Percentiles rank a stretch among this genome's conserved stretches.
phyloP scores from a whole-genome alignment of 2,329 filamentous ascomycete genomes.

The Penicillium paneum region DNA sequence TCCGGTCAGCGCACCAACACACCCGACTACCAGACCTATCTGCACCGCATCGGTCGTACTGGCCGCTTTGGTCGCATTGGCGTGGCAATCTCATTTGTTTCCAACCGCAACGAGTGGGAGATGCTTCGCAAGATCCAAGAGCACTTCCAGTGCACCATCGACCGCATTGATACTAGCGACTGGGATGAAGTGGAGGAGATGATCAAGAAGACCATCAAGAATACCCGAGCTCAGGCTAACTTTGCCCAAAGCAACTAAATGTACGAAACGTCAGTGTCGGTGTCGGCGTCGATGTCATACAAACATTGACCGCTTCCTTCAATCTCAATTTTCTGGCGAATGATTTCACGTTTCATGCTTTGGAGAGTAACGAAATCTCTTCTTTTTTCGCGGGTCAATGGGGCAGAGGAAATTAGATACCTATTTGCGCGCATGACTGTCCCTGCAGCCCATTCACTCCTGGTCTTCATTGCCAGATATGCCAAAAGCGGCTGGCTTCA shows the following conservation, averaged over 20 bases:
- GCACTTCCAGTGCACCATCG: conserved; percentile 76
- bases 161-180: conserved; percentile 76
- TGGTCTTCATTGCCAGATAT: neutral
- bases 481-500: neutral
- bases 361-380: conserved; percentile 32
- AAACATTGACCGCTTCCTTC: neutral
- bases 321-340: neutral
- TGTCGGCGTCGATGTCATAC: neutral
- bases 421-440: conserved; percentile 21
- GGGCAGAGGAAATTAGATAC: conserved; percentile 32
- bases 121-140: conserved; percentile 76
- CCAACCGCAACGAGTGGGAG: conserved; percentile 75
- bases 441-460: neutral
- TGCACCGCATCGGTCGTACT: conserved; percentile 95
- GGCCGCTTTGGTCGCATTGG: conserved; percentile 95
- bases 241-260: conserved; percentile 26
- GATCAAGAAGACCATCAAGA: conserved; percentile 76
- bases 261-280: neutral
- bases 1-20: conserved; percentile 58
- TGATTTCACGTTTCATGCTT: conserved; percentile 14
- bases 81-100: conserved; percentile 92
- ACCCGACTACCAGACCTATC: conserved; percentile 90
- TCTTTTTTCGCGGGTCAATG: conserved; percentile 12
- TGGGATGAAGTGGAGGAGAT: conserved; percentile 86
- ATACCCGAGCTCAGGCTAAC: conserved; percentile 41